Percentiles rank a stretch among this genome's conserved stretches.
Conservation (phyloP, 495 filamentous ascomycete species). For the Penicillium canescens region DNA sequence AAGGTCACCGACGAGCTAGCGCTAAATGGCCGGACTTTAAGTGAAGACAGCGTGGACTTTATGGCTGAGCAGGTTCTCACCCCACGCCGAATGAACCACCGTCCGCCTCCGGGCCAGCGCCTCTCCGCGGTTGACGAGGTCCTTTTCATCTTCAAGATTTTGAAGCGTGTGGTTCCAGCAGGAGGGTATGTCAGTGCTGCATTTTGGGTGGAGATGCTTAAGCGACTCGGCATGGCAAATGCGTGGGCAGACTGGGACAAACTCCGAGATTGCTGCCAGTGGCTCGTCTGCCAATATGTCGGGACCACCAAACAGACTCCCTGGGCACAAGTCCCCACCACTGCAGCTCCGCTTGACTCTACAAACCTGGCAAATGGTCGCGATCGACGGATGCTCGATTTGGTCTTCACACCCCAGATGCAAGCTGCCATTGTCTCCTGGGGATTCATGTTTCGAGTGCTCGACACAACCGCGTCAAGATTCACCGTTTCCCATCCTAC, state of each 20-base stretch:
- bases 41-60: slow-evolving; percentile 34
- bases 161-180: slow-evolving; percentile 35
- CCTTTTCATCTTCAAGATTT: slow-evolving; percentile 32
- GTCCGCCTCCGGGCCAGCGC: slow-evolving; percentile 17
- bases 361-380: neutral
- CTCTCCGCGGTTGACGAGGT: slow-evolving; percentile 27
- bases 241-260: slow-evolving; percentile 29
- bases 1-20: slow-evolving; percentile 39
- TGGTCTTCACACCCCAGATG: slow-evolving; percentile 46
- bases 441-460: slow-evolving; percentile 52
- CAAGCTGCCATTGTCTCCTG: slow-evolving; percentile 58
- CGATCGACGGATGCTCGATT: slow-evolving; percentile 30
- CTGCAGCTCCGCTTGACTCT: neutral
- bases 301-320: slow-evolving; percentile 3
- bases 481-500: slow-evolving; percentile 8
- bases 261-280: slow-evolving; percentile 40
- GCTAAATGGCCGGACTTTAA: slow-evolving; percentile 25
- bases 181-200: slow-evolving; percentile 29
- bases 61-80: slow-evolving; percentile 36
- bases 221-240: slow-evolving; percentile 39
- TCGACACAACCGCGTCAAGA: slow-evolving; percentile 14
- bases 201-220: slow-evolving; percentile 45
- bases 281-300: slow-evolving; percentile 44
- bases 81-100: slow-evolving; percentile 29
- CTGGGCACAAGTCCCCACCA: neutral